These are phyloP conservation scores for Parathielavia appendiculata DNA, from an alignment of 495 filamentous ascomycete species.

Conservation along the genomic window DNA sequence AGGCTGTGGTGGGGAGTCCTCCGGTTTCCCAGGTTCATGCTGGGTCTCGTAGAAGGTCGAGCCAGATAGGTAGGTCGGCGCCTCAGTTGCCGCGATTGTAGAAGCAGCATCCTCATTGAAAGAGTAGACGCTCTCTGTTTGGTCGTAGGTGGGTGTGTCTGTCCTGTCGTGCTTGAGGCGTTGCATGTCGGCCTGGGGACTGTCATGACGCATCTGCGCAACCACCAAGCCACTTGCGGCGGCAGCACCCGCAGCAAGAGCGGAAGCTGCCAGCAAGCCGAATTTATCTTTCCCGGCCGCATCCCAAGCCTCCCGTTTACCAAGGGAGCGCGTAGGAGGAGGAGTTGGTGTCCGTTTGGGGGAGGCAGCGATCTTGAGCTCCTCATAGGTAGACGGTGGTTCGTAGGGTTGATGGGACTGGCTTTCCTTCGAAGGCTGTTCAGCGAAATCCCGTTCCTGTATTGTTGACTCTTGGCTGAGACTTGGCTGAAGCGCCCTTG, in stretches of 20 bases:
- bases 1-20: constrained; percentile 11
- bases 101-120: constrained; percentile 30
- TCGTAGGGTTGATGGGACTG: background rate
- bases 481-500: background rate
- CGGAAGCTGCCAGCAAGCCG: background rate
- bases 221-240: constrained; percentile 24
- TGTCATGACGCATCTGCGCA: constrained; percentile 24
- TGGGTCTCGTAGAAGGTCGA: constrained; percentile 32
- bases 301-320: constrained; percentile 10
- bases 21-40: constrained; percentile 18
- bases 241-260: constrained; percentile 14
- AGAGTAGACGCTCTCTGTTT: constrained; percentile 26
- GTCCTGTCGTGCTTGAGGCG: constrained; percentile 18
- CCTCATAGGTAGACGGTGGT: constrained; percentile 3
- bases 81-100: constrained; percentile 32
- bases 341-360: constrained; percentile 10
- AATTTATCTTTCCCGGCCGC: constrained; percentile 10
- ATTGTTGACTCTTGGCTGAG: constrained; percentile 3
- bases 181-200: constrained; percentile 8
- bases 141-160: constrained; percentile 13
- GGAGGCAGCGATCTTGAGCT: constrained; percentile 8
- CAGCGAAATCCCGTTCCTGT: constrained; percentile 14
- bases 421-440: background rate
- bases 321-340: background rate
- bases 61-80: constrained; percentile 29